Evolutionary conservation across 2,329 filamentous ascomycete genomes (phyloP).

Genomic region (Penicillium sp.): DNA sequence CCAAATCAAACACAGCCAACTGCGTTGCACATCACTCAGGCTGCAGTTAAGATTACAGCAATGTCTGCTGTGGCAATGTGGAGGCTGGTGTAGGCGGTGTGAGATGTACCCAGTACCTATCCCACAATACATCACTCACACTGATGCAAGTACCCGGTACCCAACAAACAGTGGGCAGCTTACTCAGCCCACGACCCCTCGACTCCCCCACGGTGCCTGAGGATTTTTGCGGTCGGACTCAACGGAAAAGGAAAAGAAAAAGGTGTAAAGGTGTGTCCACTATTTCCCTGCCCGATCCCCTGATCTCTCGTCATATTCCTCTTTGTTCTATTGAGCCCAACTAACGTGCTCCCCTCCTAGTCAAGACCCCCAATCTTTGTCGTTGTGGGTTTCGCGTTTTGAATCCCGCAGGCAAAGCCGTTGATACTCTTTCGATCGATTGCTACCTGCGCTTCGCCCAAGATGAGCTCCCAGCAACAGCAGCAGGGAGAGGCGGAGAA

Average conservation of each 20-base stretch:
- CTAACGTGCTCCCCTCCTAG: neutral
- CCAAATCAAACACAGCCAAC: neutral
- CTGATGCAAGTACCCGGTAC: constrained; percentile 1
- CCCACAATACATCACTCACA: neutral
- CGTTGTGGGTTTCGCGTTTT: constrained; percentile 23
- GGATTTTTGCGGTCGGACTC: constrained; percentile 41
- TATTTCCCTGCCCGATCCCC: neutral
- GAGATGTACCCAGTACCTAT: neutral
- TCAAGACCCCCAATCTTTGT: constrained; percentile 25
- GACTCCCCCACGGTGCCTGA: constrained; percentile 39
- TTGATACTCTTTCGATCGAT: constrained; percentile 26
- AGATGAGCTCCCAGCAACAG: constrained; percentile 76
- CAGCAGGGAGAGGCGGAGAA: constrained; percentile 92
- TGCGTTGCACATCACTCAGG: neutral
- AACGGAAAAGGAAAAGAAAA: too few species aligned
- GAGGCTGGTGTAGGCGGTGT: too few species aligned
- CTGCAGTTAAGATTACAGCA: neutral
- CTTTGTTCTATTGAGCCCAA: too few species aligned
- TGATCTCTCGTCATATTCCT: neutral
- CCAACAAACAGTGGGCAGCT: constrained; percentile 14
- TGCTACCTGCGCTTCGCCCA: constrained; percentile 51
- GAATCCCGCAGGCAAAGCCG: constrained; percentile 28
- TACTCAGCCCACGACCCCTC: constrained; percentile 37
- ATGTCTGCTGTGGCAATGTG: neutral
- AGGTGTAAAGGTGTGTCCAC: constrained; percentile 10